Base-by-base conservation (phyloP, 441 rosid species). In the Sinapis alba region DNA sequence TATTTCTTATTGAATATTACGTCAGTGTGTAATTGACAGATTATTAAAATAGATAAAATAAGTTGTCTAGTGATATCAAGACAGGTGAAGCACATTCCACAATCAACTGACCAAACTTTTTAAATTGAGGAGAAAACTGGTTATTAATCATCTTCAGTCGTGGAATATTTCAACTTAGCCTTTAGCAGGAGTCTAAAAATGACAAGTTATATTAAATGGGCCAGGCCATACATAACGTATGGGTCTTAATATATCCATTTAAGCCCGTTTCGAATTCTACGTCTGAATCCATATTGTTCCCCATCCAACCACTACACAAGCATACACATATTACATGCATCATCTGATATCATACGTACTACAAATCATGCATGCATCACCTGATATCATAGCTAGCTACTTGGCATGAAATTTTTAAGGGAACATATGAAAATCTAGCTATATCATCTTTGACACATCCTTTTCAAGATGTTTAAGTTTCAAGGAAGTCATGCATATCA, bases 1-100 rank as follows among this genome's bases (percentile, higher is more conserved):
- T 10, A 34, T 77, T 32, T 62, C 27, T 65, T 59, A 59, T 77
- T 66, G 47, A 72, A 66, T 60, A 77, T 65, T 72, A 51, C 73
- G 65, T 77, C 18, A 61, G 62, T 65, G 13, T 51, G 24, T 72
- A 59, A 36, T 72, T 65, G 64, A 77, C 66, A 59, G 65, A 56
- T 10, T 78, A 7, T 32, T 16, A 2, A 51, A 38, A 28, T 60
- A 50, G n/a, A 75, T 21, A 11, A 61, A 64, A 16, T 5, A 78
- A 26, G 51, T 67, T 78, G 81, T 72, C 77, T 72, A 36, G 9
- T 38, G 73, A 61, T 60, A 78, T 38, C 64, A 66, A 78, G 77
- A 72, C 80, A 78, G 50, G 69, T 38, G 13, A 78, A 60, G 65
- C 80, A 61, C 62, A 67, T 66, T 66, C 63, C 63, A 71, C 63